These are phyloP conservation scores for Saccharomycopsis olivae DNA, from an alignment of 805 yeast genomes.

Conservation along the genomic window DNA sequence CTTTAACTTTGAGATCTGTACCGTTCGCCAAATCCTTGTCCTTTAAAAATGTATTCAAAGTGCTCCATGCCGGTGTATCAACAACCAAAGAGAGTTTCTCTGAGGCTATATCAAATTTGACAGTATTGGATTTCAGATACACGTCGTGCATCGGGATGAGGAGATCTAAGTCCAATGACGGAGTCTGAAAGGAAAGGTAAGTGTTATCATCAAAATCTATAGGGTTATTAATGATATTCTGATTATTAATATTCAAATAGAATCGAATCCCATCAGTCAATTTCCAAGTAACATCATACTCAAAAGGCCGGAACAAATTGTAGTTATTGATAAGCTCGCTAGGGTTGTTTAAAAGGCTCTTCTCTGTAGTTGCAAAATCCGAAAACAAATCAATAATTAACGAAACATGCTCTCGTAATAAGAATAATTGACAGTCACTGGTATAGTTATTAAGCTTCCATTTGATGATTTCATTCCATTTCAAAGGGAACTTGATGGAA, in stretches of 20 bases:
- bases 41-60: conserved; percentile 59
- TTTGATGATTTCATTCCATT: conserved; percentile 69
- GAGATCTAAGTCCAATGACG: conserved; percentile 34
- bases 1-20: conserved; percentile 46
- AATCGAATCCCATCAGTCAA: conserved; percentile 43
- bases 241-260: conserved; percentile 73
- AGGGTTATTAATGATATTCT: conserved; percentile 83
- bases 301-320: conserved; percentile 65
- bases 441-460: conserved; percentile 58
- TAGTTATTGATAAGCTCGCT: conserved; percentile 38
- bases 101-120: conserved; percentile 42
- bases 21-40: conserved; percentile 59
- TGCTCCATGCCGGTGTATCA: conserved; percentile 89
- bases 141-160: conserved; percentile 51
- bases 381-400: conserved; percentile 58
- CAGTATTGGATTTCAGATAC: conserved; percentile 38
- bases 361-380: conserved; percentile 70
- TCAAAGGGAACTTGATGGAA: conserved; percentile 57
- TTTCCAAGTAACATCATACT: conserved; percentile 51
- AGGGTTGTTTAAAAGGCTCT: conserved; percentile 20
- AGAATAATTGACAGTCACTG: conserved; percentile 43
- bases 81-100: conserved; percentile 51
- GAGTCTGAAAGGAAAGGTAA: conserved; percentile 65
- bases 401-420: conserved; percentile 74
- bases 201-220: conserved; percentile 73